Conservation (phyloP, 2,329 filamentous ascomycete genomes). For the Trichoderma simmonsii region DNA sequence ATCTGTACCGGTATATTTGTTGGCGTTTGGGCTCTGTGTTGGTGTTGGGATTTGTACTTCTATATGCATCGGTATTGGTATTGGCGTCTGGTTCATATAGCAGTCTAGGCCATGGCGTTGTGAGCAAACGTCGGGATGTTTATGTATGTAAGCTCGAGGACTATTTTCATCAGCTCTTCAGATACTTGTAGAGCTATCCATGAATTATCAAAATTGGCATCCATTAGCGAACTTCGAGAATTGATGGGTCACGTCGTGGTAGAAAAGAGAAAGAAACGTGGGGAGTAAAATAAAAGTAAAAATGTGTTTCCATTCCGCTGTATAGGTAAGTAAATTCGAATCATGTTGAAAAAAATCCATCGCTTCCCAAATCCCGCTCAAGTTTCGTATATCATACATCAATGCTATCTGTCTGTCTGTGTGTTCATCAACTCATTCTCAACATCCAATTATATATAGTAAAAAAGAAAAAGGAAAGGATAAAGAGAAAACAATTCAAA, state of each 20-base stretch:
- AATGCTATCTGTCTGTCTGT: not conserved
- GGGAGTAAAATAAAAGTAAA: not conserved
- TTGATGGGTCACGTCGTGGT: not conserved
- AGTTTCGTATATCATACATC: constrained; percentile 2
- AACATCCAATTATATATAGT: not conserved
- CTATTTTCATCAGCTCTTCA: not conserved
- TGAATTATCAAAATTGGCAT: not conserved
- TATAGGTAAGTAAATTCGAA: not conserved
- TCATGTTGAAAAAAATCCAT: not conserved
- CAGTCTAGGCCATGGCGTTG: not conserved
- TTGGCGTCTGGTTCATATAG: not conserved
- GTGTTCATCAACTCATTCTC: not conserved
- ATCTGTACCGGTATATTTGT: not conserved
- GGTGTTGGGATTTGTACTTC: not conserved
- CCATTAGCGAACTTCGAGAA: not conserved
- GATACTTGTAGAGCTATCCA: not conserved
- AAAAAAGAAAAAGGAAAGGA: not conserved
- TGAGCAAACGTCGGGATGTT: not conserved
- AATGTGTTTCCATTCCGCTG: not conserved
- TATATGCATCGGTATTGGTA: not conserved
- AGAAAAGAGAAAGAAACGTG: not conserved
- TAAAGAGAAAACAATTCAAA: not conserved
- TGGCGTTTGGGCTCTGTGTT: not conserved
- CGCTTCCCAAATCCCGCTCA: not conserved
- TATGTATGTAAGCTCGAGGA: not conserved